phyloP scores from a whole-genome alignment of 768 basidiomycete genomes.

The Mrakia gelida region DNA sequence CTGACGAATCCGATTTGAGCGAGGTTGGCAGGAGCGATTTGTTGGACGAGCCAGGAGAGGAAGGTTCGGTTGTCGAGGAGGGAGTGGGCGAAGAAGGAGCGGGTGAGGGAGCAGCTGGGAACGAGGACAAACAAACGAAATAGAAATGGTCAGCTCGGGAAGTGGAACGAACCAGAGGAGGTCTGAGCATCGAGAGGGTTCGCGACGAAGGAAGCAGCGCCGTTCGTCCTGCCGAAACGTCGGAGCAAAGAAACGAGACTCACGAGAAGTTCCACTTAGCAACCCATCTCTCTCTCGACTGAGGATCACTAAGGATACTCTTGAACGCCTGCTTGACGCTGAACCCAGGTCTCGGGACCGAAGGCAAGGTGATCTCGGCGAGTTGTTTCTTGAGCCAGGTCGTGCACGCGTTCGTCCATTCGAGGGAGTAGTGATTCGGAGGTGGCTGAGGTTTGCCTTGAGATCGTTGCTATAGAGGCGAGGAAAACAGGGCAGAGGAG shows the following conservation, averaged over 20 bases:
- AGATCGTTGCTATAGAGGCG: neutral
- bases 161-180: neutral
- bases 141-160: neutral
- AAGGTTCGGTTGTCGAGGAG: conserved; percentile 26
- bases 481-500: neutral
- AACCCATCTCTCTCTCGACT: conserved; percentile 24
- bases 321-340: conserved; percentile 30
- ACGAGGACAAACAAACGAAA: neutral
- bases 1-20: conserved; percentile 28
- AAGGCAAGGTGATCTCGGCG: conserved; percentile 33
- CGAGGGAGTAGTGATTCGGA: conserved; percentile 34
- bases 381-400: conserved; percentile 37
- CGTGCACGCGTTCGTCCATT: conserved; percentile 36
- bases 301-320: conserved; percentile 23
- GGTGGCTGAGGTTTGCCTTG: conserved; percentile 13
- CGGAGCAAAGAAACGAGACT: neutral
- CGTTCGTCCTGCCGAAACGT: too few species aligned
- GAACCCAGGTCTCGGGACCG: conserved; percentile 22
- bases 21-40: conserved; percentile 22
- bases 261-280: conserved; percentile 22
- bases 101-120: conserved; percentile 15
- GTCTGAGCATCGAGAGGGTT: neutral
- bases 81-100: conserved; percentile 13
- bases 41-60: conserved; percentile 21
- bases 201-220: neutral